Percentiles rank a stretch among this genome's conserved stretches.
These are phyloP conservation scores for Porphyrellus cyaneotinctus DNA, from an alignment of 768 basidiomycete species.

Conservation along the genomic window DNA sequence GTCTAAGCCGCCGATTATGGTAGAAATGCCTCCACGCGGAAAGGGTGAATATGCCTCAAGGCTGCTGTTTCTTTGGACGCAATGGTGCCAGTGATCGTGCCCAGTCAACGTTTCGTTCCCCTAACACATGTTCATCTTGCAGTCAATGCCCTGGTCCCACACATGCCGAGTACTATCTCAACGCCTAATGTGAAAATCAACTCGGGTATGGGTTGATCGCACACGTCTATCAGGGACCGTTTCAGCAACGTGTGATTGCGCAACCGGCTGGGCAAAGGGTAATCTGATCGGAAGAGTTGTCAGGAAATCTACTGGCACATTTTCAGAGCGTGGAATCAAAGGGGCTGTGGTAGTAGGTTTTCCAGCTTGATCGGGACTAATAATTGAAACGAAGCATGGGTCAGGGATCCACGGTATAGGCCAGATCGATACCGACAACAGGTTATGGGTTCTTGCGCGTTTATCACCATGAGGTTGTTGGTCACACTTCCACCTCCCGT, in stretches of 20 bases:
- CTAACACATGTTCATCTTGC: background rate
- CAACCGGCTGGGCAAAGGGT: background rate
- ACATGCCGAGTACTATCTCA: background rate
- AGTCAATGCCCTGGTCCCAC: too few relatives aligned
- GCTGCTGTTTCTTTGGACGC: background rate
- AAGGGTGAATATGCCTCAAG: too few relatives aligned
- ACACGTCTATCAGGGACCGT: background rate
- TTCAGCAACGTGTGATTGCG: background rate
- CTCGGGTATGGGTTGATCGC: background rate
- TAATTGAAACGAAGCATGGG: background rate
- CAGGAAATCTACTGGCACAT: background rate
- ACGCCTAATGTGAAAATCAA: background rate
- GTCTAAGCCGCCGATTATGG: background rate
- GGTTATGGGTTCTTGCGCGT: background rate
- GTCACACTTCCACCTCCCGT: background rate
- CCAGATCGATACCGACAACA: background rate
- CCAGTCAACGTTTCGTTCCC: background rate
- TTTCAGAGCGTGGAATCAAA: background rate
- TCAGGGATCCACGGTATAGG: background rate
- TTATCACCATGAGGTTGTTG: background rate
- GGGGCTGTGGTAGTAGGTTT: background rate
- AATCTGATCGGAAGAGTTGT: background rate
- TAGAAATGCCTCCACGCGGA: background rate
- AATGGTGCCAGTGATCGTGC: background rate
- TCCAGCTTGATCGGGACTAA: background rate